Percentiles rank a stretch among this genome's conserved stretches.
Conservation (phyloP, 495 filamentous ascomycete species). For the Trichoderma virens region DNA sequence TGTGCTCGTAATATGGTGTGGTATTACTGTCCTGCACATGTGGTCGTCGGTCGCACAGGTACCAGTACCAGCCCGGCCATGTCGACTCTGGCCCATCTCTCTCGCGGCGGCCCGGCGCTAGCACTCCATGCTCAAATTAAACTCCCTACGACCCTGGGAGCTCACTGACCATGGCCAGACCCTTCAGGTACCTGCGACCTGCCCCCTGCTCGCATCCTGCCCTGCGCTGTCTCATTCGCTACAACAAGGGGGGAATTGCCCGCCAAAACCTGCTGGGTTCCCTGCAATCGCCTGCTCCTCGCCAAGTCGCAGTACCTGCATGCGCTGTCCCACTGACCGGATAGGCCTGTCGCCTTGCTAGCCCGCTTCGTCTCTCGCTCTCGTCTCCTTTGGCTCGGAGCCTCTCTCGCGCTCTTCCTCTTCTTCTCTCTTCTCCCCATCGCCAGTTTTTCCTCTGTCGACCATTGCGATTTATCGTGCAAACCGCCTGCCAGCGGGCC, state of each 20-base stretch:
- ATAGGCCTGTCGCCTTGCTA: background rate
- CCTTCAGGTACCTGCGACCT: background rate
- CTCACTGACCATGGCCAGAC: background rate
- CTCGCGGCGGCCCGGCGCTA: slow-evolving; percentile 4
- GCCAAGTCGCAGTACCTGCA: background rate
- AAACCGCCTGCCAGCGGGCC: slow-evolving; percentile 39
- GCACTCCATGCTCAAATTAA: slow-evolving; percentile 4
- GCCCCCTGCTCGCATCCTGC: background rate
- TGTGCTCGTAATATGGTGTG: no score
- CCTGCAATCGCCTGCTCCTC: slow-evolving; percentile 3
- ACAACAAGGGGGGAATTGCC: background rate
- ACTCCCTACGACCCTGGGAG: slow-evolving; percentile 7
- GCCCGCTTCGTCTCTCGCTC: background rate
- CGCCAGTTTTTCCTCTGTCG: slow-evolving; percentile 29
- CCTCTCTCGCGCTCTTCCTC: slow-evolving; percentile 16
- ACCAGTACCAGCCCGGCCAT: background rate
- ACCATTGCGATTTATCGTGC: slow-evolving; percentile 20
- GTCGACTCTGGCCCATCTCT: background rate
- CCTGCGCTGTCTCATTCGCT: slow-evolving; percentile 8
- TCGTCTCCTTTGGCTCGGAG: background rate
- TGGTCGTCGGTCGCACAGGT: background rate
- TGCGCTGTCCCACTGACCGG: background rate
- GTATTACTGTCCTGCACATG: no score
- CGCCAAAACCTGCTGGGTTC: slow-evolving; percentile 2
- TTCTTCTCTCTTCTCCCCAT: slow-evolving; percentile 23